Base-by-base conservation (phyloP, 2,329 filamentous ascomycete genomes). In the Ceratocystis cacaofunesta region DNA sequence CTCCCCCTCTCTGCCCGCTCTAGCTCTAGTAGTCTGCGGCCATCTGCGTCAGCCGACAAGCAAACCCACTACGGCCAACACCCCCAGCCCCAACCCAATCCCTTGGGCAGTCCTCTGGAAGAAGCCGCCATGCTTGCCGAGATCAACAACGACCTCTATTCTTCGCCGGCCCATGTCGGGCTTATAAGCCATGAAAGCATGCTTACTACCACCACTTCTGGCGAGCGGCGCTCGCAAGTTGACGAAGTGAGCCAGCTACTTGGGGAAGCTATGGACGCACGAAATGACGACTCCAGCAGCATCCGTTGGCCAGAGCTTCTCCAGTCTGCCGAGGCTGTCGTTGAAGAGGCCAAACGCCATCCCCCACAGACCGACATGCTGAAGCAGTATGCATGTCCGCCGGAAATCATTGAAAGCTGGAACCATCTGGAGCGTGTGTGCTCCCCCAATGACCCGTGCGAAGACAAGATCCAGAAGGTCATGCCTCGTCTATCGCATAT, bases 391-490 rank as follows among this genome's bases (percentile, higher is more conserved):
- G 41, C 61, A 10, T 62, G 61, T 46, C 46, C 61, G 41, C 61
- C 44, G 2, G 61, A 62, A 19, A 19, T 48, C 2, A 28, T 22
- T 12, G 61, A 44, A 4, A 36, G 43, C 43, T 62, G 61, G 43
- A 52, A 36, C 25, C 22, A 19, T 5, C 46, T 62, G n/a, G 10
- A 46, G 61, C 44, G 44, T 10, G 28, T 32, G 30, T 62, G 61
- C 44, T 19, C 44, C 6, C 22, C 41, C 61, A 17, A 52, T 10
- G 44, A 62, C 10, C 22, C 44, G 10, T 62, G 61, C 19, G 61
- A 62, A 6, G 46, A 46, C 43, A 62, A 50, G 44, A 62, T 62
- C 22, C 61, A 62, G 32, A 46, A 17, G 28, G 61, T 62, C 44
- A 62, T 62, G 61, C 44, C 44, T 25, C 61, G 61, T 2, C 17